Evolutionary conservation across 495 filamentous ascomycete genomes (phyloP), one percentile per base, ranked within the genome.

Genomic region (Hypoxylon cercidicola): DNA sequence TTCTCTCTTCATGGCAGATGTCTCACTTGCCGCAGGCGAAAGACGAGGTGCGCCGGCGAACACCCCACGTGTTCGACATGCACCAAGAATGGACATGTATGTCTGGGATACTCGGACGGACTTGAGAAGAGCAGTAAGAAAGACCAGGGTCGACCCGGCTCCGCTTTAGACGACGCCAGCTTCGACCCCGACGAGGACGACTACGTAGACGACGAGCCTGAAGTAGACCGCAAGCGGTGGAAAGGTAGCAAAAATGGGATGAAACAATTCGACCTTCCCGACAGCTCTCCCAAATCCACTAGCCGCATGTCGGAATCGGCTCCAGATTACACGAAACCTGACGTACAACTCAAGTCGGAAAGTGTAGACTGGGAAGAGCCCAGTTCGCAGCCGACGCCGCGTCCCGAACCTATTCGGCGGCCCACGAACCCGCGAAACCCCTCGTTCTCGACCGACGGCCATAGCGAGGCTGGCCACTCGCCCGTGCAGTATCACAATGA

Each of bases 1-100:
- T 62, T 68, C 50, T 68, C 15, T 48, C 51, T 16, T 61, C 18
- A 65, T 58, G 43, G 60, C 66, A 91, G 89, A 65, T 92, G 90
- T 77, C 81, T 87, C 60, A 93, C 90, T 53, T 92, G 90, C 76
- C 88, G 90, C 74, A 91, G 88, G 70, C 85, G 91, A 75, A 93
- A 93, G 78, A 93, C 90, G 55, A 84, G 91, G 74, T 93, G 91
- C 73, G 91, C 89, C 21, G 91, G 90, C 55, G 89, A 91, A 77
- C 86, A 87, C 64, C 88, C 88, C 74, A 82, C 85, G 1, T 93
- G 90, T 75, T 87, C 87, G 57, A 93, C 90, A 19, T 93, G 90
- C 68, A 83, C 83, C 44, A 89, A 91, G 64, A 90, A 89, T 73
- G 89, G 89, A 15, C 89, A 93, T 69, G 74, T 80, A 8, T 93